Base-by-base conservation (phyloP, 2,329 filamentous ascomycete genomes). In the Alternaria ventricosa region DNA sequence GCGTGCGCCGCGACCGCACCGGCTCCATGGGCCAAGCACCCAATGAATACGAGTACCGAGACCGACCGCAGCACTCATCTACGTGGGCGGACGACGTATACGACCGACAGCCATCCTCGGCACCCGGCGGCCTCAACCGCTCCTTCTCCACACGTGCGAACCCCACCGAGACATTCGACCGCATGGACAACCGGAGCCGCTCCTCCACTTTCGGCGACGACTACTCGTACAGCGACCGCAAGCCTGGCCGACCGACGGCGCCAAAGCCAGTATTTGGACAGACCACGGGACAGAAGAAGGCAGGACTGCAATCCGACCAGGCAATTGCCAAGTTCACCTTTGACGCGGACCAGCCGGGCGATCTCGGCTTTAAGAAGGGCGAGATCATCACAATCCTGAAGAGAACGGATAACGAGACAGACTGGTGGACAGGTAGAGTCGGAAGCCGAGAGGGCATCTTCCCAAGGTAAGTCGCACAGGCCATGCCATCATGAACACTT, bases 391-490 rank as follows among this genome's bases (percentile, higher is more conserved):
- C 94, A 1, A 94, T 99, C 61, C 80, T 97, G 61, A 97, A 99
- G 84, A 92, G 92, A 81, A 98, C 95, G 6, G 93, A 98, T 5
- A 97, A 92, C 72, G 92, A 93, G 62, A 94, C 94, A 61, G 95
- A 98, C 79, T 98, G 95, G 95, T 98, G 95, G 96, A 98, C 95
- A 18, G 96, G 96, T 25, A 90, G 91, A 81, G 90, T 97, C 75
- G 94, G 94, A 28, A 87, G 89, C 69, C 87, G 89, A 71, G 92
- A 94, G 59, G 96, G 96, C 41, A 97, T 97, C 69, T 99, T 99
- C 82, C 96, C 96, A 0, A 96, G 92, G 87, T 88, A 82, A 68
- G 83, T 75, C 20, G 30, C 43, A 23, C 18, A 18, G 22, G 25
- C 20, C 5, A 6, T 47, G n/a, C 5, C 12, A 4, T 1, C n/a